phyloP scores from a whole-genome alignment of 345 rosid species.

The Jatropha curcas region DNA sequence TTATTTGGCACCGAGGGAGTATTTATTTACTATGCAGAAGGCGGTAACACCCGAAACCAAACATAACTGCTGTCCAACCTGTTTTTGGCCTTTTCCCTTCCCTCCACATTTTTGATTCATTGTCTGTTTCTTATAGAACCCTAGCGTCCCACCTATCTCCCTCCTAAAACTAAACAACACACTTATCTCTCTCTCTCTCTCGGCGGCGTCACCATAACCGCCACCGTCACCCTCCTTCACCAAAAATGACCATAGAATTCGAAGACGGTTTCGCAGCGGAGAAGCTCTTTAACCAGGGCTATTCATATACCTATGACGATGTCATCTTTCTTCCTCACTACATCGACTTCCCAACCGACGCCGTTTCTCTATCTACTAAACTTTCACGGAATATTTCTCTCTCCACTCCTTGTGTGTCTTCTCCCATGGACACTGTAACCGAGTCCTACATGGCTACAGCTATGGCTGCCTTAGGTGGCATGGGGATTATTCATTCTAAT shows the following conservation, averaged over 20 bases:
- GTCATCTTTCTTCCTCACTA: conserved; percentile 87
- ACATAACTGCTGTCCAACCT: too few relatives aligned
- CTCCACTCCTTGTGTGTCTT: conserved; percentile 78
- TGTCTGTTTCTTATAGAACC: too few relatives aligned
- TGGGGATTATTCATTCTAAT: conserved; percentile 80
- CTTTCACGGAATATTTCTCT: conserved; percentile 69
- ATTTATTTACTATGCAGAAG: too few relatives aligned
- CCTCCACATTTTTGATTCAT: too few relatives aligned
- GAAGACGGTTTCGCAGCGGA: conserved; percentile 72
- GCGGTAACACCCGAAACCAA: too few relatives aligned
- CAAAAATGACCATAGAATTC: conserved; percentile 16
- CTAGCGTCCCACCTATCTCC: too few relatives aligned
- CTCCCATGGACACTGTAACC: conserved; percentile 97
- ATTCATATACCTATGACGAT: conserved; percentile 90
- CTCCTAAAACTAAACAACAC: too few relatives aligned
- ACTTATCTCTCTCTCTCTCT: background rate
- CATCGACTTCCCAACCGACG: conserved; percentile 86
- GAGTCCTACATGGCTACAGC: conserved; percentile 87
- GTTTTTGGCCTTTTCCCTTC: too few relatives aligned
- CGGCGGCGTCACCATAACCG: background rate
- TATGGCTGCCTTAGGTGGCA: conserved; percentile 82
- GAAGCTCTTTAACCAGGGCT: conserved; percentile 71
- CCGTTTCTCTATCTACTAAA: conserved; percentile 68
- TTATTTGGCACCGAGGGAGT: too few relatives aligned
- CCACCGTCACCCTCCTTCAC: background rate